Evolutionary conservation across 129 eudicot species (phyloP), one percentile per base, ranked within the genome.

Genomic region (Apium graveolens): DNA sequence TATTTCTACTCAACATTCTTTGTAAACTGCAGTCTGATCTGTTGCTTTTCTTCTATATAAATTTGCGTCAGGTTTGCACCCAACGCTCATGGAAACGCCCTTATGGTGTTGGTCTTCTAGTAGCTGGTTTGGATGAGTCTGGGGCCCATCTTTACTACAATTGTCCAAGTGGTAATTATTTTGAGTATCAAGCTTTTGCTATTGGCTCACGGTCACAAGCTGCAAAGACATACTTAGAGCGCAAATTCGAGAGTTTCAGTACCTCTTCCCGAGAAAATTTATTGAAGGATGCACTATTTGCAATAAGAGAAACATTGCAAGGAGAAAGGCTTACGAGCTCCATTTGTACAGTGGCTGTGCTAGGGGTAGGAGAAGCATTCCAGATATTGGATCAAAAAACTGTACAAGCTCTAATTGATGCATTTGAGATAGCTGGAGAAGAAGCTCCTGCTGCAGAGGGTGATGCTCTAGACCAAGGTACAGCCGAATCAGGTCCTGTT

Each of bases 191-290:
- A 81, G 98, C 98, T 73, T 94, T 94, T 79, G 98, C 98, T 27
- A 94, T 94, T 9, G 98, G 98, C 41, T 94, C 98, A 27, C 85
- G 98, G 27, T 94, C 98, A 74, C 98, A 94, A 82, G 98, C 98
- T 66, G 98, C 98, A 41, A 94, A 94, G 81, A 94, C 98, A 2
- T 94, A 94, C 86, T 66, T 94, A 83, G 98, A 94, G 70, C 96
- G 97, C 75, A 94, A 85, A 78, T 94, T 91, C 72, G 97, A 91
- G 82, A 88, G 65, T 1, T 94, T 94, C 82, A 76, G 77, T 14
- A 86, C 65, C 55, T 90, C 98, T 16, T 86, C 98, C 13, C 83
- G 92, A 18, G 97, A 94, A 48, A 89, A 88, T 75, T 92, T 94
- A 69, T 81, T 94, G 76, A 94, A 90, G 84, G 97, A 94, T 70